phyloP scores from a whole-genome alignment of 2,329 filamentous ascomycete genomes.

The Cladosporium halotolerans region DNA sequence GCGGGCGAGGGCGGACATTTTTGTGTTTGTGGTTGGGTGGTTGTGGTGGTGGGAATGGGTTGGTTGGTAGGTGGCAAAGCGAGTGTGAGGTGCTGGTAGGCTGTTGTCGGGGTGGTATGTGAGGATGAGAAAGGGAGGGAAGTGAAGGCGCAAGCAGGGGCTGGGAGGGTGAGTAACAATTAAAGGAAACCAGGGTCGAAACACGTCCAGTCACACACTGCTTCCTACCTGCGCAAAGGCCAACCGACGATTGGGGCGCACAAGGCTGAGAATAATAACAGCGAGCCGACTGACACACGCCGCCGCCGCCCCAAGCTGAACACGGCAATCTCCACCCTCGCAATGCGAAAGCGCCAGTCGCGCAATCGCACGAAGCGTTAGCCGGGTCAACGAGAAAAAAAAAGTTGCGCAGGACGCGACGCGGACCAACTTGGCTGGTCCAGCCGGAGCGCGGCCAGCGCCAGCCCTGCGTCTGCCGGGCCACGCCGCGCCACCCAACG shows the following conservation, averaged over 20 bases:
- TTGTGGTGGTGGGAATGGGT: neutral
- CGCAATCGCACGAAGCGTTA: too few species aligned
- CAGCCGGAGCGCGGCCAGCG: neutral
- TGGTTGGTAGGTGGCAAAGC: neutral
- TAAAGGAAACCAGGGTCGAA: neutral
- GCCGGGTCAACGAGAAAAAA: neutral
- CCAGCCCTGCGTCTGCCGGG: neutral
- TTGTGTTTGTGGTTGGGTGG: neutral
- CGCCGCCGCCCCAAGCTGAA: neutral
- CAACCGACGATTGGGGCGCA: neutral
- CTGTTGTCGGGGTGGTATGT: neutral
- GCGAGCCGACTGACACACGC: neutral
- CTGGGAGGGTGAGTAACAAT: neutral
- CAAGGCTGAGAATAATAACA: too few species aligned
- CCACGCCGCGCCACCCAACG: neutral
- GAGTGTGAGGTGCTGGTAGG: neutral
- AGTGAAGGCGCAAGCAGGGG: neutral
- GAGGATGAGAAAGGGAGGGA: neutral
- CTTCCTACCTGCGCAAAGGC: neutral
- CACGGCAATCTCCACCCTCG: too few species aligned
- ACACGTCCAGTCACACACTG: too few species aligned
- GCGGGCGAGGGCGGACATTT: conserved; percentile 11
- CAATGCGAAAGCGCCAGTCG: too few species aligned
- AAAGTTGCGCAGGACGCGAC: neutral
- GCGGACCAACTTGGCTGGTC: neutral